Base-by-base conservation (phyloP, 2,329 filamentous ascomycete species). In the Tympanopsis confertula region DNA sequence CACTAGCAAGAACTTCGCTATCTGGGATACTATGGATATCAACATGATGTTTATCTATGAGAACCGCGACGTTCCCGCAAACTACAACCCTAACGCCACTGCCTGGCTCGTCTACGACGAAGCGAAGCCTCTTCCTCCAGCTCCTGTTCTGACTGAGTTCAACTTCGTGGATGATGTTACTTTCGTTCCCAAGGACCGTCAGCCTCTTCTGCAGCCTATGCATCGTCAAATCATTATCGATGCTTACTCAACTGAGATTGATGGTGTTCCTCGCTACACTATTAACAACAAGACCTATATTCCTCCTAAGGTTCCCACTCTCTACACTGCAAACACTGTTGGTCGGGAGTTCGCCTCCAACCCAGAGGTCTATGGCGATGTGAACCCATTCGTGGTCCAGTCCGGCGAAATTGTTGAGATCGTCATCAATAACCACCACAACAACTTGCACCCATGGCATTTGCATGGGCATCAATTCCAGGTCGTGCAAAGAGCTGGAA, bases 221-320 rank as follows among this genome's bases (percentile, higher is more conserved):
- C 69, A 70, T 32, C 65, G 91, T 3, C 64, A 73, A 42, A 68
- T 84, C 3, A 63, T 65, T 42, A 83, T 84, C 73, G 68, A 77
- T 47, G 78, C 81, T 7, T 7, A 15, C 10, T 13, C 15, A 7
- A 33, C 7, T 10, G 12, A 33, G n/a, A 37, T 24, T 12, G 28
- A 14, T 18, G 29, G 35, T 13, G 18, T 17, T 5, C 18, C 24
- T 24, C 15, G 46, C 45, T 38, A 78, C 75, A 42, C 78, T 79
- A 58, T 84, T 61, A 88, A 89, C 63, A 78, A 84, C 55, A 74
- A 86, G 44, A 86, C 82, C 20, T 94, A 88, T 54, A 70, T 72
- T 3, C 39, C 60, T 0, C 85, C 83, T 36, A 84, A 85, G 53
- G 86, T 93, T 0, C 87, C 86, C 0, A 78, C 81, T 0, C 66